These are phyloP conservation scores for Taphrina wiesneri DNA, from an alignment of 1,139 yeast genomes.

Conservation along the genomic window DNA sequence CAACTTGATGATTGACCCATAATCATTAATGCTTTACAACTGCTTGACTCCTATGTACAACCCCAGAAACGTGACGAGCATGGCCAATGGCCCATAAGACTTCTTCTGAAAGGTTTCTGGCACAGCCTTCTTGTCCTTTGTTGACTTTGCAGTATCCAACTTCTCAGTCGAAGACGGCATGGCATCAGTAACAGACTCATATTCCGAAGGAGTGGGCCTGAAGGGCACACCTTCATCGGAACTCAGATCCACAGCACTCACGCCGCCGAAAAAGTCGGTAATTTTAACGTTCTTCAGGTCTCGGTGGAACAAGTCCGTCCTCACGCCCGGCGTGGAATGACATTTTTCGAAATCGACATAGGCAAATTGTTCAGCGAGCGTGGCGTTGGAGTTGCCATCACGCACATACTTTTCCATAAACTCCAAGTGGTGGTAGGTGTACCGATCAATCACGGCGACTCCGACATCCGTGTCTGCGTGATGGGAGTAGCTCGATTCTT, in stretches of 20 bases:
- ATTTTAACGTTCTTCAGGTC: conserved; percentile 69
- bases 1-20: neutral
- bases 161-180: neutral
- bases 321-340: conserved; percentile 88
- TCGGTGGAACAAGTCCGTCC: conserved; percentile 74
- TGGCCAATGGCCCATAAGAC: conserved; percentile 1
- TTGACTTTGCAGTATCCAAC: neutral
- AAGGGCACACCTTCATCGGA: neutral
- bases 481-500: conserved; percentile 91
- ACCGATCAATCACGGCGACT: conserved; percentile 95
- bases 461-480: conserved; percentile 95
- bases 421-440: conserved; percentile 88
- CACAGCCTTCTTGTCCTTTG: neutral
- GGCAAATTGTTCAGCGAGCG: conserved; percentile 79
- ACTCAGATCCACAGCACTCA: conserved; percentile 77
- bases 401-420: conserved; percentile 68
- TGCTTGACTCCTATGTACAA: conserved; percentile 14
- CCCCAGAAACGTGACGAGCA: conserved; percentile 15
- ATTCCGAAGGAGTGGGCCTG: neutral
- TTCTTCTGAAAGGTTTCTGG: conserved; percentile 3
- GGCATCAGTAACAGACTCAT: neutral
- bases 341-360: conserved; percentile 81
- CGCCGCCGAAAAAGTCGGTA: conserved; percentile 94
- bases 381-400: conserved; percentile 48
- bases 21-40: neutral